Evolutionary conservation across 164 flowering plant genomes (phyloP), one percentile per base, ranked within the genome.

Genomic region (Vitis labrusca): DNA sequence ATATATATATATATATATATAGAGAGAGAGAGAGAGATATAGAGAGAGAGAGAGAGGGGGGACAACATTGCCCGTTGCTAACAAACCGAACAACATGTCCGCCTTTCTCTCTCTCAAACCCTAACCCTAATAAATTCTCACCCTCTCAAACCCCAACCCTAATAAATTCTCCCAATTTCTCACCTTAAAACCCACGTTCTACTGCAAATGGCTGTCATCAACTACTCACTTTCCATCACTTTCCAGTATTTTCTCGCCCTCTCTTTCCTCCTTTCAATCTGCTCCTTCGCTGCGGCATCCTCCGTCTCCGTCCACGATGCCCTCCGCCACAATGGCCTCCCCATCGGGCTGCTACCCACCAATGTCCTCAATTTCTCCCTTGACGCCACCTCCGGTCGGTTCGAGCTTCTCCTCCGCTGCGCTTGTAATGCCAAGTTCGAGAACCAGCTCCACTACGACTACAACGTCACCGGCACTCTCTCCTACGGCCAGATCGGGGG

Each of bases 361-460:
- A 78, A 80, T 59, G 74, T 88, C 13, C 75, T 78, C 58, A 74
- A 82, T 5, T 85, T 74, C 62, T 64, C 77, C 1, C 0, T 84
- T 44, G 79, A 84, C 62, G 61, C 75, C 10, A 17, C 67, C 27
- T 63, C 80, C 27, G 82, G 82, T 3, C 75, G 63, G 9, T 83
- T 85, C 76, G 70, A 66, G 63, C 73, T 81, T 19, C 62, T 32
- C n/a, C 63, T 85, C 6, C 64, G 69, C 8, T 65, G 63, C 51
- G 78, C 89, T 14, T 85, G 91, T 73, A 76, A 77, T 65, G 84
- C 91, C 63, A 76, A 76, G 57, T 85, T 81, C 80, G 91, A 88
- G 79, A 80, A 76, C 72, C 62, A 69, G 69, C 72, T 88, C 11
- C 79, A 79, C 56, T 88, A 81, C 79, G 86, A 88, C 9, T 62